Evolutionary conservation across 768 basidiomycete genomes (phyloP), one percentile per base, ranked within the genome.

Genomic region (Cyclocybe cylindracea): DNA sequence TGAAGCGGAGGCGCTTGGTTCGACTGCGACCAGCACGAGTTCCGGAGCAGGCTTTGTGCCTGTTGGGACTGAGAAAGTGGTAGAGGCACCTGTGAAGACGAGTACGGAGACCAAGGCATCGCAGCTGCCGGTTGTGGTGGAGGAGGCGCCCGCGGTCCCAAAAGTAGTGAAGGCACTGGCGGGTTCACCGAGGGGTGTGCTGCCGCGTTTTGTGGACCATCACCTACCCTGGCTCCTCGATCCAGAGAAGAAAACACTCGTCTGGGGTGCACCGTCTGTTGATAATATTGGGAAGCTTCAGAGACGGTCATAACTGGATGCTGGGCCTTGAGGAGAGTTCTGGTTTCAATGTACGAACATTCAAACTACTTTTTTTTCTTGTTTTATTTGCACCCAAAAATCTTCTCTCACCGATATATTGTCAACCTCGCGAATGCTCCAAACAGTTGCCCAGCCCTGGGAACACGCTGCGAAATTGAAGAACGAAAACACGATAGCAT

Each of bases 221-320:
- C 66, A 70, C 10, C 78, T 78, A 42, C 85, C 84, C 2, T 57
- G 66, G 41, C 58, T 86, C 32, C 64, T 87, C 38, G 86, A 89
- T 60, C 86, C 87, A 8, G 66, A 72, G 55, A 69, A 66, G 36
- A 87, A 85, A 66, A 87, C 85, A 0, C 58, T 88, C 5, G 79
- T 91, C 3, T 87, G 83, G 84, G 85, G 85, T 32, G 89, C 89
- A 24, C 89, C 89, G 5, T 71, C 83, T 0, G 74, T 89, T 46
- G 86, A 90, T 56, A 73, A 77, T 44, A 61, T 84, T 10, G 86
- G 86, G 45, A 78, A 72, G 52, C 61, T 80, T 24, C 24, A 24
- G 58, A 55, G 70, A 19, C 40, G 34, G 38, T 44, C 39, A 41
- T 59, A 44, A 34, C 70, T 75, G 24, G 24, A 24, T 19, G 19